Evolutionary conservation across 805 yeast species (phyloP).

Genomic region (Candida chilensis): DNA sequence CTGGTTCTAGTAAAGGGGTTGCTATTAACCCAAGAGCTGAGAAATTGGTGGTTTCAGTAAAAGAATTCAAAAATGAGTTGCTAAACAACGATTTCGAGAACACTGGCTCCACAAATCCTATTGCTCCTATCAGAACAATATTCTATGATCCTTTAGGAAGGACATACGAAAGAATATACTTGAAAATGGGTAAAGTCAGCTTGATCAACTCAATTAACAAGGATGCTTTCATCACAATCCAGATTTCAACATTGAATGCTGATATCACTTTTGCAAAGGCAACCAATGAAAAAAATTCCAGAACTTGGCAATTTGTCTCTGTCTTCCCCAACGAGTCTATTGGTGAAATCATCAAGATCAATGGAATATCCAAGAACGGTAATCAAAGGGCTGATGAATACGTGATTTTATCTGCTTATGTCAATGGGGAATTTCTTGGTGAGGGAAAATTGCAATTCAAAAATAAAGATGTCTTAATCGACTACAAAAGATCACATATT

Average conservation of each 20-base stretch:
- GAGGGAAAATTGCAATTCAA: slow-evolving; percentile 45
- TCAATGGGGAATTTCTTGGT: slow-evolving; percentile 58
- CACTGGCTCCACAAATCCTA: slow-evolving; percentile 35
- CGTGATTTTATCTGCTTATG: slow-evolving; percentile 44
- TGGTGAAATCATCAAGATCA: slow-evolving; percentile 61
- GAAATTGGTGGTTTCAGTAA: slow-evolving; percentile 55
- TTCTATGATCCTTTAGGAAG: slow-evolving; percentile 56
- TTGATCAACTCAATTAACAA: slow-evolving; percentile 11
- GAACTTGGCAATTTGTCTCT: slow-evolving; percentile 64
- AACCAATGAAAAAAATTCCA: slow-evolving; percentile 43
- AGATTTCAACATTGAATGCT: slow-evolving; percentile 42
- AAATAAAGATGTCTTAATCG: slow-evolving; percentile 35
- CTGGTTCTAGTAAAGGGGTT: slow-evolving; percentile 67
- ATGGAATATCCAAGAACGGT: slow-evolving; percentile 40
- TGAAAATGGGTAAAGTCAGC: slow-evolving; percentile 45
- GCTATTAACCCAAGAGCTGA: slow-evolving; percentile 81
- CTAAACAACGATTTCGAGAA: slow-evolving; percentile 18
- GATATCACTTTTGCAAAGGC: slow-evolving; percentile 55
- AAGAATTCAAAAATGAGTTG: slow-evolving; percentile 54
- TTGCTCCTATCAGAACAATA: slow-evolving; percentile 56
- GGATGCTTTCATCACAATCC: slow-evolving; percentile 41
- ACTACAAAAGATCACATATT: slow-evolving; percentile 32
- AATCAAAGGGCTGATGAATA: slow-evolving; percentile 40
- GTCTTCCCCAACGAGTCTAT: slow-evolving; percentile 63
- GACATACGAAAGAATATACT: slow-evolving; percentile 50